Evolutionary conservation across 768 basidiomycete genomes (phyloP), one percentile per base, ranked within the genome.

Genomic region (Amanita pseudoporphyria): DNA sequence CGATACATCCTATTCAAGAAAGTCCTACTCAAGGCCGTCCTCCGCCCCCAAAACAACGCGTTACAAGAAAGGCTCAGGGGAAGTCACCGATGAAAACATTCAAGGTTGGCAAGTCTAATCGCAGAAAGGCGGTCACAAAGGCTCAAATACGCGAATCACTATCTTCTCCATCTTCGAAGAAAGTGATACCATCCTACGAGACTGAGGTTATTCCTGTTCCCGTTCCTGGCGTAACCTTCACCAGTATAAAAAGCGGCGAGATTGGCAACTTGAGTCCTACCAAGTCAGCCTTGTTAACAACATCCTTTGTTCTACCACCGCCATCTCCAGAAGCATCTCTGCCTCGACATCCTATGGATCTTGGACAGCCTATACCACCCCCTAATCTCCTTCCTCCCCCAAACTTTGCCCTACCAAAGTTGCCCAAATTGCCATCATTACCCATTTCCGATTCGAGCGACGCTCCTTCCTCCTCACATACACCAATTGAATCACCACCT

Each of bases 281-380:
- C 21, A 44, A 57, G 24, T 54, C 71, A 21, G 62, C 71, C 41
- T 74, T 84, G 28, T 71, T 87, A 19, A 76, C 84, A 3, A 81
- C 77, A 9, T 76, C 83, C 12, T 90, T 90, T 53, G 80, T 85
- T 1, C 74, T 90, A 3, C 87, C 87, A 12, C 86, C 86, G 1
- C 86, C 82, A 2, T 86, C 85, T 6, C 87, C 86, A 12, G 72
- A 74, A 18, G 75, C 86, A 1, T 77, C 81, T 1, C 62, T 87
- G 22, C 82, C 80, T 66, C 68, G 13, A 56, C 59, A 43, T 48
- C 49, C 58, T 22, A 45, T 46, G 38, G 30, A 52, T 24, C 42
- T 52, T 28, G 43, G 41, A 38, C 43, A 39, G 14, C 51, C 36
- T 37, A 46, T 54, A 7, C 44, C 54, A n/a, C 47, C 53, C 3